Evolutionary conservation across 345 rosid species (phyloP).

Genomic region (Rhodomyrtus tomentosa): DNA sequence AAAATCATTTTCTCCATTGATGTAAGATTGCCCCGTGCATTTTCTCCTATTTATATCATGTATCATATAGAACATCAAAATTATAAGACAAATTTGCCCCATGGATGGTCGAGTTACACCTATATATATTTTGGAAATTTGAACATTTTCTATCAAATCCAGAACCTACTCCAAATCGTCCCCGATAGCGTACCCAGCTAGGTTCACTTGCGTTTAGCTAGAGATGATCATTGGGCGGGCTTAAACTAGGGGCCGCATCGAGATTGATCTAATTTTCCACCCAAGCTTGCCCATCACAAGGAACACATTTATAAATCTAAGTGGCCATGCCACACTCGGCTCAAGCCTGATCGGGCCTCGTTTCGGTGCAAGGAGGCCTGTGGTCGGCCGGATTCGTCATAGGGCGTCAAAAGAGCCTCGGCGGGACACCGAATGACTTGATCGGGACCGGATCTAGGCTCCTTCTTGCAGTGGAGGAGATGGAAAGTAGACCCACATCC

Average conservation of each 20-base stretch:
- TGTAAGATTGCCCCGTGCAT: too few species aligned
- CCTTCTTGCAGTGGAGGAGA: too few species aligned
- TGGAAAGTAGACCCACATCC: not conserved
- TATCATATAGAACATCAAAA: not conserved
- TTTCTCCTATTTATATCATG: not conserved
- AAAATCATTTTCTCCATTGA: too few species aligned
- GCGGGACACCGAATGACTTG: not conserved
- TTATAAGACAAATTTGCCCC: not conserved
- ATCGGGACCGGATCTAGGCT: not conserved
- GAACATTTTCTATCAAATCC: not conserved
- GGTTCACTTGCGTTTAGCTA: not conserved
- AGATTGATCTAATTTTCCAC: not conserved
- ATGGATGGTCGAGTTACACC: not conserved
- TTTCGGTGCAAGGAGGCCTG: rapidly evolving
- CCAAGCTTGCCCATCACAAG: not conserved
- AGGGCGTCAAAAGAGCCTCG: not conserved
- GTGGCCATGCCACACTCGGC: not conserved
- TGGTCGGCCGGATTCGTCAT: not conserved
- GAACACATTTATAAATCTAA: not conserved
- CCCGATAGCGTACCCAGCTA: not conserved
- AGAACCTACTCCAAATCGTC: not conserved
- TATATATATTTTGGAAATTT: not conserved
- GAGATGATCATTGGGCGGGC: not conserved
- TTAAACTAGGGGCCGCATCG: rapidly evolving
- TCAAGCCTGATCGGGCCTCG: not conserved